A percentile compares a stretch with the other conserved stretches of the same genome.
These are phyloP conservation scores for Ambrosia trifida DNA, from an alignment of 129 eudicot species.

Conservation along the genomic window DNA sequence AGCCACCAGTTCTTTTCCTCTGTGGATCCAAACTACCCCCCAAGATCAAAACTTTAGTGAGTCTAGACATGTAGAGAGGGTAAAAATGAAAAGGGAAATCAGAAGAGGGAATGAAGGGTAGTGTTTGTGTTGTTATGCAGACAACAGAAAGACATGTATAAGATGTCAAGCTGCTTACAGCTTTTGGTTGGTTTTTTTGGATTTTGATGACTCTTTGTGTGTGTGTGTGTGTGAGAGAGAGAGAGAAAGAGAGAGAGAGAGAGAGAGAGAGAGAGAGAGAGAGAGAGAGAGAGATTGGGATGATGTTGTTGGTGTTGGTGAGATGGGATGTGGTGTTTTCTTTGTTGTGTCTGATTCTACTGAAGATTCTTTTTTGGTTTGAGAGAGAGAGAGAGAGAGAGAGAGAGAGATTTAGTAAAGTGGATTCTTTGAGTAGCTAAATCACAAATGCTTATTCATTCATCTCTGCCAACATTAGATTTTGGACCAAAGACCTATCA, in stretches of 20 bases:
- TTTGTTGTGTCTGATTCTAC: constrained; percentile 17
- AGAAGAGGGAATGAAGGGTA: constrained; percentile 18
- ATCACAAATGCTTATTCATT: constrained; percentile 19
- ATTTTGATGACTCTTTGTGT: constrained; percentile 22
- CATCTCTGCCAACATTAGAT: constrained; percentile 31
- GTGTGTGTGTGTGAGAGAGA: no score
- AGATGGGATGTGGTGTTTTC: constrained; percentile 18
- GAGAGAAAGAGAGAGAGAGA: neutral
- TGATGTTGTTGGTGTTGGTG: neutral
- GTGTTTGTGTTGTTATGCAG: constrained; percentile 36
- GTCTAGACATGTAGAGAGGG: constrained; percentile 33
- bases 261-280: neutral
- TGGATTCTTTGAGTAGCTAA: constrained; percentile 15
- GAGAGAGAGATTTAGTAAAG: constrained; percentile 13
- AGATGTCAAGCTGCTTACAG: constrained; percentile 29
- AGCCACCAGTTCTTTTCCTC: constrained; percentile 79
- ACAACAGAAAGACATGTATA: constrained; percentile 19
- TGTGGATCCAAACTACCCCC: constrained; percentile 74
- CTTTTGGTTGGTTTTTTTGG: constrained; percentile 25
- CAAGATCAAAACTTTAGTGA: constrained; percentile 51
- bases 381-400: constrained; percentile 11
- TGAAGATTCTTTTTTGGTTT: constrained; percentile 22
- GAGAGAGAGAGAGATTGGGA: neutral
- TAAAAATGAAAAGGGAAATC: neutral
- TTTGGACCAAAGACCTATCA: constrained; percentile 30